phyloP scores from a whole-genome alignment of 2,329 filamentous ascomycete genomes.

The Monosporascus sp. region DNA sequence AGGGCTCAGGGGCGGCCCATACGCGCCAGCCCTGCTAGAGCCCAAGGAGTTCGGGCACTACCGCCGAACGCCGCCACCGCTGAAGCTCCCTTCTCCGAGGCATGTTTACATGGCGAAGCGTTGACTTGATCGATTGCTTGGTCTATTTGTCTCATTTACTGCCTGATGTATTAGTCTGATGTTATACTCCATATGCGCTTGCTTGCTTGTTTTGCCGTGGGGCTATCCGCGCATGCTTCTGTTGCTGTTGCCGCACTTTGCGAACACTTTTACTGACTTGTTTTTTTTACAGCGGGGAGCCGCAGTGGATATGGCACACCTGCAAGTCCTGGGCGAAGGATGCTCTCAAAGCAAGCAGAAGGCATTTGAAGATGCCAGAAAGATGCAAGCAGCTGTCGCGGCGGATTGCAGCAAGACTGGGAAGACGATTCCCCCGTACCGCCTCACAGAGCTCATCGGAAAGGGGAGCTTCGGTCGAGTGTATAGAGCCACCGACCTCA shows the following conservation, averaged over 20 bases:
- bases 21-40: neutral
- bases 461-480: slow-evolving; percentile 72
- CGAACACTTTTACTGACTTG: slow-evolving; percentile 5
- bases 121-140: neutral
- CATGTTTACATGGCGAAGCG: neutral
- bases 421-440: slow-evolving; percentile 58
- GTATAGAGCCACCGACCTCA: slow-evolving; percentile 55
- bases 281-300: slow-evolving; percentile 2
- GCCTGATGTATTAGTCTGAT: too few species aligned
- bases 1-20: slow-evolving; percentile 10
- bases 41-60: too few species aligned
- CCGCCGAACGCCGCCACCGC: too few species aligned
- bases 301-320: slow-evolving; percentile 17
- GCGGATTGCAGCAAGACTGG: slow-evolving; percentile 57
- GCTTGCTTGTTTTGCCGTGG: neutral
- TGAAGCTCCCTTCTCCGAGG: neutral
- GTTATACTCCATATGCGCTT: neutral
- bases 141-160: neutral
- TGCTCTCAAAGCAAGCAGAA: slow-evolving; percentile 35
- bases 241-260: neutral
- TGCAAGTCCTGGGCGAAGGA: slow-evolving; percentile 20
- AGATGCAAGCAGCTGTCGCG: slow-evolving; percentile 61
- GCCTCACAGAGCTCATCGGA: slow-evolving; percentile 67
- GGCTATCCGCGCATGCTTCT: neutral
- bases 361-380: slow-evolving; percentile 63